Percentiles rank a stretch among this genome's conserved stretches.
These are phyloP conservation scores for Selaginella tamariscina DNA, from an alignment of 75 land plant genomes.

Conservation along the genomic window DNA sequence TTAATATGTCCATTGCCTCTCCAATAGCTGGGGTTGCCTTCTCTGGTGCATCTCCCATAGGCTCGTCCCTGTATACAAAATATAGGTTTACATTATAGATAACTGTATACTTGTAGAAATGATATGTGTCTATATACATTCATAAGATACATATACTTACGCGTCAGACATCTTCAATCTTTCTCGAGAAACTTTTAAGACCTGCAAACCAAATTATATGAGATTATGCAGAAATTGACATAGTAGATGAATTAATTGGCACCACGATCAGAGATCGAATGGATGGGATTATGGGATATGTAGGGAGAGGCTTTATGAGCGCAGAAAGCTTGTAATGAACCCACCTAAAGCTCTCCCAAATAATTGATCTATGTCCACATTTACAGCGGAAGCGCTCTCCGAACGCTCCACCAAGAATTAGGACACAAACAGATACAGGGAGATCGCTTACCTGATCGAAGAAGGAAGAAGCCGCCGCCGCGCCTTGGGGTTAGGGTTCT, in stretches of 20 bases:
- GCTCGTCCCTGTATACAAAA: background rate
- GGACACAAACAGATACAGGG: background rate
- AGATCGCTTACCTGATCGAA: too few relatives aligned
- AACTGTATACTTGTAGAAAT: too few relatives aligned
- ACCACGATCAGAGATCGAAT: background rate
- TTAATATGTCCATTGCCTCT: constrained; percentile 56
- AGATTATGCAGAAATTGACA: too few relatives aligned
- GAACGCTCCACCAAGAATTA: background rate
- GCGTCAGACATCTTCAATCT: background rate
- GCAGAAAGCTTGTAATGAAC: background rate
- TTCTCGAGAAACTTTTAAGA: too few relatives aligned
- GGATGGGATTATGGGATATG: background rate
- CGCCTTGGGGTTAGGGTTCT: too few relatives aligned
- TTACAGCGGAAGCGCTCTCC: constrained; percentile 2
- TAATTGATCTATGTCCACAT: background rate
- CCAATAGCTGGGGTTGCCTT: constrained; percentile 26
- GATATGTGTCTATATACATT: too few relatives aligned
- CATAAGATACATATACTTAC: too few relatives aligned
- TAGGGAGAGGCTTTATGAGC: background rate
- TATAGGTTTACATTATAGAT: too few relatives aligned
- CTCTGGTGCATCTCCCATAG: constrained; percentile 11
- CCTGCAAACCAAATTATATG: too few relatives aligned
- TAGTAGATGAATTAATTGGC: background rate
- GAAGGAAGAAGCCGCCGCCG: background rate
- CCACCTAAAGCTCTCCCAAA: background rate